A percentile compares a stretch with the other conserved stretches of the same genome.
These are phyloP conservation scores for Cubamyces lactineus DNA, from an alignment of 768 basidiomycete genomes.

Conservation along the genomic window DNA sequence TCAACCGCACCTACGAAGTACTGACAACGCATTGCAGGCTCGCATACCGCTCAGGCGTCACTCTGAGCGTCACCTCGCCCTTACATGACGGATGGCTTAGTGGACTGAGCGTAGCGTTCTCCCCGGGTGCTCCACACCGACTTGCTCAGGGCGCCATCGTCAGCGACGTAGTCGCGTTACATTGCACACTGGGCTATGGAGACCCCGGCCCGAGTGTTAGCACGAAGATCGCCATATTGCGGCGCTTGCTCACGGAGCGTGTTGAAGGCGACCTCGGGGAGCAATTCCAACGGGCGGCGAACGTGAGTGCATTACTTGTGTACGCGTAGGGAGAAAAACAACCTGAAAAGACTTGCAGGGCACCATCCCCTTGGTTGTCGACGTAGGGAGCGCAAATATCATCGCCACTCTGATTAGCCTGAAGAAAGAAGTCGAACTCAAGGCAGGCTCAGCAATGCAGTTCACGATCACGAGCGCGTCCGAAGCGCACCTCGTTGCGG, in stretches of 20 bases:
- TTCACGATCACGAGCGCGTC: constrained; percentile 59
- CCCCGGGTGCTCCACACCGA: constrained; percentile 43
- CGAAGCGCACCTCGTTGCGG: constrained; percentile 66
- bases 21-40: constrained; percentile 36
- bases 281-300: constrained; percentile 40
- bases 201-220: constrained; percentile 59
- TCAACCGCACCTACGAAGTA: not conserved
- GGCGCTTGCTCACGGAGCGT: constrained; percentile 56
- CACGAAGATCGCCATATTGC: constrained; percentile 75
- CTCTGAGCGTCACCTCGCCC: constrained; percentile 45
- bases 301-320: constrained; percentile 24
- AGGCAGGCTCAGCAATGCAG: constrained; percentile 33
- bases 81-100: constrained; percentile 37
- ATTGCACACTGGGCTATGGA: constrained; percentile 48
- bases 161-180: constrained; percentile 43
- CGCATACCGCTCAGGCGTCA: constrained; percentile 52
- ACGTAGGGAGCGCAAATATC: constrained; percentile 72
- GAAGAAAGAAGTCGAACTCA: constrained; percentile 53
- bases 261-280: constrained; percentile 33
- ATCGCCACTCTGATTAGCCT: constrained; percentile 71
- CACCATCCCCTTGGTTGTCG: constrained; percentile 62
- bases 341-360: constrained; percentile 43
- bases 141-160: constrained; percentile 48
- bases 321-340: not conserved
- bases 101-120: constrained; percentile 48